Evolutionary conservation across 2,329 filamentous ascomycete genomes (phyloP).

Genomic region (Metarhizium robertsii): DNA sequence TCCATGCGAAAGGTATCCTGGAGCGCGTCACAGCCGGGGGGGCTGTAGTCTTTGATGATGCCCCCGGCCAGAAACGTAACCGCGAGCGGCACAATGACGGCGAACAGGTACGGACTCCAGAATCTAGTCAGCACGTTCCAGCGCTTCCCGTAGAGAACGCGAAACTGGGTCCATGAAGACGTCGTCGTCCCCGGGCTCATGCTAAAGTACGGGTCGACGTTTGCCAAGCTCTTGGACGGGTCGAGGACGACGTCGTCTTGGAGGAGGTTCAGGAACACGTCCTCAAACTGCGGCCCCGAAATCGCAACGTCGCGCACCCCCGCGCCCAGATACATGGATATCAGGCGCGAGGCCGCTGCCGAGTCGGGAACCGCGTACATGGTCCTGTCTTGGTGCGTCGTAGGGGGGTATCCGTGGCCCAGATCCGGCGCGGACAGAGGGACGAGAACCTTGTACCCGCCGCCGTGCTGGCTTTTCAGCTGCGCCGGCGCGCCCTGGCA

Average conservation of each 20-base stretch:
- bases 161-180: slow-evolving; percentile 40
- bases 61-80: slow-evolving; percentile 64
- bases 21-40: slow-evolving; percentile 33
- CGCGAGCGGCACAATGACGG: slow-evolving; percentile 64
- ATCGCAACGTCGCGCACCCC: slow-evolving; percentile 28
- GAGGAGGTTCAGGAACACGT: slow-evolving; percentile 19
- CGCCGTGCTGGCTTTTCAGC: slow-evolving; percentile 52
- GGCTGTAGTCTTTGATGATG: slow-evolving; percentile 51
- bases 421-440: slow-evolving; percentile 11
- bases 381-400: slow-evolving; percentile 45
- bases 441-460: slow-evolving; percentile 51
- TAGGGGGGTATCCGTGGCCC: slow-evolving; percentile 26
- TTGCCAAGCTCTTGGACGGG: neutral
- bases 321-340: slow-evolving; percentile 37
- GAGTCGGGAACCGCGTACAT: slow-evolving; percentile 42
- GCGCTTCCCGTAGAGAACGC: slow-evolving; percentile 65
- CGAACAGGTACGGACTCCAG: slow-evolving; percentile 63
- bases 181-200: slow-evolving; percentile 8
- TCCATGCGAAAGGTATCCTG: neutral
- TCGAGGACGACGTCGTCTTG: neutral
- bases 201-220: neutral
- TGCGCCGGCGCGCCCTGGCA: slow-evolving; percentile 55
- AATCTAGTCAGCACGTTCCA: slow-evolving; percentile 64
- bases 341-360: slow-evolving; percentile 14
- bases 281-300: slow-evolving; percentile 22